Evolutionary conservation across 176 grass and related monocot species (phyloP).

Genomic region (Musa itinerans): DNA sequence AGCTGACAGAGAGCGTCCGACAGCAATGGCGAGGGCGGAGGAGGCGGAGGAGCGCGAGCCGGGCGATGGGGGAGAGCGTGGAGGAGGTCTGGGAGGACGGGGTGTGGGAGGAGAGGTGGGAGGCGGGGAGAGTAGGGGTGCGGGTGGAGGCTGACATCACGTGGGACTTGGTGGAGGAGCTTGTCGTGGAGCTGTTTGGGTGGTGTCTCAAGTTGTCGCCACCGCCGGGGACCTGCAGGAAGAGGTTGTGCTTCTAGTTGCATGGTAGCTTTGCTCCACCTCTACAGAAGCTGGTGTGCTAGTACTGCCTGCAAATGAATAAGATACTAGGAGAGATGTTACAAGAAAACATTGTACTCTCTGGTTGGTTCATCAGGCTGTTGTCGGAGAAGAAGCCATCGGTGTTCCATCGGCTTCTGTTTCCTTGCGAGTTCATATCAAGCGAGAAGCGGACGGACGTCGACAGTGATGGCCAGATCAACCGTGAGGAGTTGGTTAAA

Average conservation of each 20-base stretch:
- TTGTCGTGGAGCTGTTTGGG: slow-evolving; percentile 40
- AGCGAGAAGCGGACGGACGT: too few relatives aligned
- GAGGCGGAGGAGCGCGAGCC: slow-evolving; percentile 26
- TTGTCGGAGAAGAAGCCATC: too few relatives aligned
- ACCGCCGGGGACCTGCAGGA: slow-evolving; percentile 34
- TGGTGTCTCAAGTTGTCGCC: background rate
- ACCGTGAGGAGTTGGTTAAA: too few relatives aligned
- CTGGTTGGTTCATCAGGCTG: too few relatives aligned
- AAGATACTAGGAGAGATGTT: too few relatives aligned
- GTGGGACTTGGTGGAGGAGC: slow-evolving; percentile 47
- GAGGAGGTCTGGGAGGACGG: slow-evolving; percentile 43
- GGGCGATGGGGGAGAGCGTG: slow-evolving; percentile 43
- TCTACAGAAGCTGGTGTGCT: too few relatives aligned
- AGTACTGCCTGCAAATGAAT: too few relatives aligned
- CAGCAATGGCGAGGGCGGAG: slow-evolving; percentile 19
- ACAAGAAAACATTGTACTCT: too few relatives aligned
- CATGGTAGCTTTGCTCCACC: background rate
- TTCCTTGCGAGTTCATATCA: too few relatives aligned
- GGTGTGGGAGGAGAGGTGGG: slow-evolving; percentile 34
- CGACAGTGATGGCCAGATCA: too few relatives aligned
- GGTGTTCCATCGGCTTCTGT: too few relatives aligned
- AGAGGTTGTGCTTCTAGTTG: slow-evolving; percentile 13
- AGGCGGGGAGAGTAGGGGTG: slow-evolving; percentile 36
- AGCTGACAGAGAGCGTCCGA: background rate
- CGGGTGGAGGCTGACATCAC: slow-evolving; percentile 53